Base-by-base conservation (phyloP, 192 early-diverging fungal genomes). In the Coemansia sp. region DNA sequence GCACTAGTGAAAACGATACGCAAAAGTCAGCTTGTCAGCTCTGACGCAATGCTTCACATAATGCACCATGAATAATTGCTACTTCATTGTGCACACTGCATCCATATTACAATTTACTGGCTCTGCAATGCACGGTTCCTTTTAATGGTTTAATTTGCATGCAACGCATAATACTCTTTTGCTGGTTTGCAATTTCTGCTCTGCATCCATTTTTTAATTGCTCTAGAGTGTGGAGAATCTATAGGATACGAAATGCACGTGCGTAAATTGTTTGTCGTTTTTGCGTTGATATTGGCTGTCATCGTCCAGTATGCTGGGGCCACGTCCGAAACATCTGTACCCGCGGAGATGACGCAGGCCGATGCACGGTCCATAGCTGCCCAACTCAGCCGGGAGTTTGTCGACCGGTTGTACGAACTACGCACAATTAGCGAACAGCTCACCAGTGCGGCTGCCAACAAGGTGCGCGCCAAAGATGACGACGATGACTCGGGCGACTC, bases 391-490 rank as follows among this genome's bases (percentile, higher is more conserved):
- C 62, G 57, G 3, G 48, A 64, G 24, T 60, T 79, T 39, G 53
- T 79, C 14, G 76, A 73, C 45, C 63, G 50, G 4, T 24, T 79
- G 2, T 72, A 60, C n/a, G 66, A 72, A 29, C 41, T 69, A 21
- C 76, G 67, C 6, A n/a, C 48, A 3, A 25, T 35, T 22, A 43
- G 54, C 14, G 66, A 79, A 19, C 62, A 66, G 4, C 50, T 35
- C 3, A 21, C 51, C 19, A 4, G 11, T 25, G 14, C 21, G 5
- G 22, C 19, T 22, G 39, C 12, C 22, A 49, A 55, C 24, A 56
- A 52, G 1, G 32, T 35, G 41, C 62, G 71, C 12, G 76, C 67
- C 39, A 73, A 70, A 25, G 63, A 60, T 48, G 59, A 68, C 14
- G 64, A 73, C 29, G 74, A 67, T 47, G 66, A 65, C 21, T 38